Evolutionary conservation across 208 protist genomes (phyloP).

Genomic region (Giardia duodenalis): DNA sequence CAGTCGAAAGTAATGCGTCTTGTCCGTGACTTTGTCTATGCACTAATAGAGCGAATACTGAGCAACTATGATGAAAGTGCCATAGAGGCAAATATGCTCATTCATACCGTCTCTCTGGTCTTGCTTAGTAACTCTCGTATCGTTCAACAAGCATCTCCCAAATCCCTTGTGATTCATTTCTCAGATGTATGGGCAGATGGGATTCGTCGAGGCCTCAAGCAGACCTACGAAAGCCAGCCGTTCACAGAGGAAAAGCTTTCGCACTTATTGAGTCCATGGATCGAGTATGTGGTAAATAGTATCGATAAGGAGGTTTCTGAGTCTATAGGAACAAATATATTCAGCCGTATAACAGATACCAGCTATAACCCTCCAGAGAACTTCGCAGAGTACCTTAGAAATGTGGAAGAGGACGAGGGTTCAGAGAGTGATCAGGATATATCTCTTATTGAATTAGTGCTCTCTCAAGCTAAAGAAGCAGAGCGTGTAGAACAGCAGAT

Average conservation of each 20-base stretch:
- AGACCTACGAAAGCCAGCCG: neutral
- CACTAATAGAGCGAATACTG: neutral
- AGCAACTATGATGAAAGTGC: neutral
- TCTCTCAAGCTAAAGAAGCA: neutral
- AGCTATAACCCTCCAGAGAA: neutral
- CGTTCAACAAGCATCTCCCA: neutral
- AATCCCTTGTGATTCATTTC: neutral
- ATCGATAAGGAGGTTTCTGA: neutral
- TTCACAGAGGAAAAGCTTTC: neutral
- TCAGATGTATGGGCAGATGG: neutral
- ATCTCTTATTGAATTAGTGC: neutral
- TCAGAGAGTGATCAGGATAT: neutral
- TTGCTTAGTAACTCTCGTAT: neutral
- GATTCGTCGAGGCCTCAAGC: neutral
- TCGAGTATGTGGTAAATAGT: neutral
- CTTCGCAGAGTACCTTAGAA: neutral
- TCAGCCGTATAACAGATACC: neutral
- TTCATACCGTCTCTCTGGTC: neutral
- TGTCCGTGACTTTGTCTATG: neutral
- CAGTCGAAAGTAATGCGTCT: conserved; percentile 2
- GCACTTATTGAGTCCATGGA: neutral
- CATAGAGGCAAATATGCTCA: neutral
- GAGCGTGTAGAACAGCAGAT: too few species aligned
- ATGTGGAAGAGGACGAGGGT: neutral
- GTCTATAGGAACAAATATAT: neutral